Base-by-base conservation (phyloP, 139 green algal species). In the Coccomyxa sp. region DNA sequence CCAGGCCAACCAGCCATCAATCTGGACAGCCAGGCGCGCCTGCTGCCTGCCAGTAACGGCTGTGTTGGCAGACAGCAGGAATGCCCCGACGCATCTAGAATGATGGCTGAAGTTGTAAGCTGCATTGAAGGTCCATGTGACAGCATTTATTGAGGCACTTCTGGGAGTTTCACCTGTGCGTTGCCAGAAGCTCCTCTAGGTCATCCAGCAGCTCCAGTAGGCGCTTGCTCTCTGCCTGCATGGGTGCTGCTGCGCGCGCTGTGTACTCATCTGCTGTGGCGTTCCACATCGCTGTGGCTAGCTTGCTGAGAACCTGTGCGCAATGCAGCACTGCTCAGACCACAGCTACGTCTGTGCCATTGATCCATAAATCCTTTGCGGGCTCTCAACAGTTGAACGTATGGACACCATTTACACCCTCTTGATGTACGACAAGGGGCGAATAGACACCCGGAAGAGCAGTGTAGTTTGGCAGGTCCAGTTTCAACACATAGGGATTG, bases 151-250 rank as follows among this genome's bases (percentile, higher is more conserved):
- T 36, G 8, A 8, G 12, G 10, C 14, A 34, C 14, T 18, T 16
- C 64, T 72, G 29, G 9, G 9, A 72, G 22, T 72, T 8, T 8
- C 14, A 74, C 75, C 58, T 36, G 27, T 74, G 36, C 22, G 64
- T 82, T 34, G 68, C 81, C 38, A 89, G 80, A 40, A 89, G 68
- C 27, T 41, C 24, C 22, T 89, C 85, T 68, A 89, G 80, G 76
- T 87, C 85, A 8, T 68, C 64, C 82, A 89, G 73, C 82, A 89
- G 74, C 16, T 73, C 37, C 39, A 80, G 55, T 22, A 89, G 77
- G 1, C 35, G 33, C 0, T 5, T 35, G 39, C 79, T 7, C 38
- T 41, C 71, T 80, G 7, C 5, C 31, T 78, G 10, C 5, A 34
- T 40, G 41, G 14, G 36, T 80, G 50, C 22, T 18, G 50, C 50